phyloP scores from a whole-genome alignment of 495 filamentous ascomycete species.

The Podospora fimiseda region DNA sequence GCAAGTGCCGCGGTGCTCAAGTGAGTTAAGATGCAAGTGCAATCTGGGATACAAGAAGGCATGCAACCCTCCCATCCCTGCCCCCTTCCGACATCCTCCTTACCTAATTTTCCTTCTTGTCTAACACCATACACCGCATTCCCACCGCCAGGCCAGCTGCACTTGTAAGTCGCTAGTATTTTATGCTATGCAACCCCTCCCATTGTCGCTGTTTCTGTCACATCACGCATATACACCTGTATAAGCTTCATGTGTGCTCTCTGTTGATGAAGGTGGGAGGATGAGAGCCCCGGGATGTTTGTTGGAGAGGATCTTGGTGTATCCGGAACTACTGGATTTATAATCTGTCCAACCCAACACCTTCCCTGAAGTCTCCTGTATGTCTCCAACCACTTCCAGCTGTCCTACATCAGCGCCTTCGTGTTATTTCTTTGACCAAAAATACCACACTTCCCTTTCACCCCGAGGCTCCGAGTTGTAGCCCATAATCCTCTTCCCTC shows the following conservation, averaged over 20 bases:
- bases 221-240: background rate
- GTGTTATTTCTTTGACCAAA: background rate
- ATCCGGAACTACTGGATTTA: slow-evolving; percentile 9
- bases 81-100: slow-evolving; percentile 11
- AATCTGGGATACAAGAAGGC: slow-evolving; percentile 13
- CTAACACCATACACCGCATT: slow-evolving; percentile 4
- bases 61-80: slow-evolving; percentile 12
- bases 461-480: slow-evolving; percentile 2
- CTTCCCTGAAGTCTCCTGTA: slow-evolving; percentile 1
- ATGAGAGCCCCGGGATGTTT: background rate
- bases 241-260: background rate
- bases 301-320: background rate
- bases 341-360: slow-evolving; percentile 10
- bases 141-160: slow-evolving; percentile 8
- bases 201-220: background rate
- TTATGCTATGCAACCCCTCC: background rate
- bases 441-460: slow-evolving; percentile 1
- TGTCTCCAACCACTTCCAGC: background rate
- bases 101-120: slow-evolving; percentile 16
- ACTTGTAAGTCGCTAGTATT: slow-evolving; percentile 10
- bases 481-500: background rate
- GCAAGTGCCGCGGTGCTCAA: slow-evolving; percentile 3
- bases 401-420: background rate
- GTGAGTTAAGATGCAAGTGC: background rate
- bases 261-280: background rate